Base-by-base conservation (phyloP, 257 asterid genomes). In the Solanum microdontum region DNA sequence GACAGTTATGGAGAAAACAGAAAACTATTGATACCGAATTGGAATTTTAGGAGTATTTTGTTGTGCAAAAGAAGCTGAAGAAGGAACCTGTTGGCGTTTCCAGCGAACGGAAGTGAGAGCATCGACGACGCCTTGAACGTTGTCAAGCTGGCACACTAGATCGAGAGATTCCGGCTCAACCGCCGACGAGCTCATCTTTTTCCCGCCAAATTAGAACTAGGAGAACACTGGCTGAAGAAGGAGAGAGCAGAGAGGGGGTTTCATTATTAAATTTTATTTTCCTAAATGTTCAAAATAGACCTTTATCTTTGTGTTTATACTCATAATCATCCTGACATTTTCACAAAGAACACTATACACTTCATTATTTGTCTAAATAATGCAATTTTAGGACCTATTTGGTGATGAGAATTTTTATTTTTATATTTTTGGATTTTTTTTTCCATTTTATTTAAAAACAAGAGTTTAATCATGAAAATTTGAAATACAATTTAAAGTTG, bases 51-150 rank as follows among this genome's bases (percentile, higher is more conserved):
- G 51, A 30, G 37, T n/a, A 48, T n/a, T 37, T 58, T 11, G 74
- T 24, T n/a, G 1, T 51, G 62, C 62, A 51, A 51, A 15, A 15
- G 62, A 58, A 23, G 83, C 43, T 23, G 23, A 55, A 13, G 24
- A 28, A 45, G 36, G 77, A 88, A 97, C 99, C 91, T 97, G 99
- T 28, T 90, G 92, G 84, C 98, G 98, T 89, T 97, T 97, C 99
- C 99, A 97, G 7, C 99, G 95, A 58, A 95, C 94, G 88, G 96
- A 94, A 88, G 97, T 93, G 89, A 97, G 98, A 45, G 98, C 96
- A 84, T 97, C 99, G 40, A 97, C 97, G 84, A 95, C 84, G 90
- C 99, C 99, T 87, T 96, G 99, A 86, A 94, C 95, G 91, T 92
- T 92, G 88, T 97, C 99, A 34, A 95, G 89, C 88, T 95, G 96